phyloP scores from a whole-genome alignment of 2,329 filamentous ascomycete species.

The Cercospora brassicicola region DNA sequence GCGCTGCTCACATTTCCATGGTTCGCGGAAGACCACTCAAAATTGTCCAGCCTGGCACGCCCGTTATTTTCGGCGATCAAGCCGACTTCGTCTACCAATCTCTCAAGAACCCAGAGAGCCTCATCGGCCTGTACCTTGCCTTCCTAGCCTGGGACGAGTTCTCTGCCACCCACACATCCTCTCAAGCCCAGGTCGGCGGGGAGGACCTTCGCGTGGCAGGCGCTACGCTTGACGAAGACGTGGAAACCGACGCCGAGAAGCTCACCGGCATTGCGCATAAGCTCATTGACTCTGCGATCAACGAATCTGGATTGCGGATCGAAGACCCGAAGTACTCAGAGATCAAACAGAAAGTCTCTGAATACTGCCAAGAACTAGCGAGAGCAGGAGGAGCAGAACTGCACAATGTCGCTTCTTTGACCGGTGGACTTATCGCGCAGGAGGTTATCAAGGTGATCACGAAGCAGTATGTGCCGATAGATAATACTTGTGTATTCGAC shows the following conservation, averaged over 20 bases:
- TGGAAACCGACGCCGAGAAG: slow-evolving; percentile 43
- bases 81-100: slow-evolving; percentile 50
- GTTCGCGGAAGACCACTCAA: slow-evolving; percentile 65
- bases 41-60: slow-evolving; percentile 45
- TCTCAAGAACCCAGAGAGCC: slow-evolving; percentile 47
- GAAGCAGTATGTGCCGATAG: slow-evolving; percentile 65
- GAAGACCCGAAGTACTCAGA: slow-evolving; percentile 46
- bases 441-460: slow-evolving; percentile 88
- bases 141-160: slow-evolving; percentile 55
- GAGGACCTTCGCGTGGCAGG: slow-evolving; percentile 43
- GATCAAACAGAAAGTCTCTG: slow-evolving; percentile 40
- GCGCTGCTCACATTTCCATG: slow-evolving; percentile 87
- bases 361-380: slow-evolving; percentile 52
- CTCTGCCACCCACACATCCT: slow-evolving; percentile 41
- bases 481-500: slow-evolving; percentile 65
- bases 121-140: slow-evolving; percentile 52
- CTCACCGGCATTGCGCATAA: slow-evolving; percentile 47
- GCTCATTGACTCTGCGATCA: slow-evolving; percentile 46
- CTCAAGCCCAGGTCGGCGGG: slow-evolving; percentile 34
- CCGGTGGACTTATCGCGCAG: slow-evolving; percentile 92
- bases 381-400: slow-evolving; percentile 81
- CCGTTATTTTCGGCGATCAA: slow-evolving; percentile 40
- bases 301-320: slow-evolving; percentile 43
- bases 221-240: slow-evolving; percentile 34
- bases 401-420: slow-evolving; percentile 85